These are phyloP conservation scores for Microcyclospora tardicrescens DNA, from an alignment of 2,329 filamentous ascomycete species.

Conservation along the genomic window DNA sequence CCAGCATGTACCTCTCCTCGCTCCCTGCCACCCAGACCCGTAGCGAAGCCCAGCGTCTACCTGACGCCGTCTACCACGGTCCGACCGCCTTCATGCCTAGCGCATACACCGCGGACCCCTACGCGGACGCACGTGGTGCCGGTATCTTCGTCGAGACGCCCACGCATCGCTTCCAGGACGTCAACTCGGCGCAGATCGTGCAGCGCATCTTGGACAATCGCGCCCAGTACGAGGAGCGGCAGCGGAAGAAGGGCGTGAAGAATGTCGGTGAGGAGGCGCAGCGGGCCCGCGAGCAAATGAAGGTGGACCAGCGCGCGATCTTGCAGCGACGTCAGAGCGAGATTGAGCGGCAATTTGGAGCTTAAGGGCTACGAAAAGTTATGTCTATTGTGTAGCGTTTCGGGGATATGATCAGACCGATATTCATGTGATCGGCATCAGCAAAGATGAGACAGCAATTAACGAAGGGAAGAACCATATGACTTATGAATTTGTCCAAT, in stretches of 20 bases:
- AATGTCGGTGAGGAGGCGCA: conserved; percentile 53
- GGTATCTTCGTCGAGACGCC: conserved; percentile 73
- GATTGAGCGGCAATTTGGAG: conserved; percentile 29
- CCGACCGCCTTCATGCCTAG: conserved; percentile 75
- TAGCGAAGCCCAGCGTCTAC: conserved; percentile 28
- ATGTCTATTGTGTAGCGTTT: no score
- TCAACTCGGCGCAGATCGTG: conserved; percentile 89
- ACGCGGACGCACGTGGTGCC: conserved; percentile 65
- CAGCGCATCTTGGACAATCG: conserved; percentile 77
- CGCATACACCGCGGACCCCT: conserved; percentile 37
- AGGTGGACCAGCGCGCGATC: conserved; percentile 11
- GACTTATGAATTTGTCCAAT: no score
- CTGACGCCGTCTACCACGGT: conserved; percentile 85
- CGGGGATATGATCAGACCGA: no score
- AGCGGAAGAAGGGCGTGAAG: conserved; percentile 82
- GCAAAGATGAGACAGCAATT: no score
- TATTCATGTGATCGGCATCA: no score
- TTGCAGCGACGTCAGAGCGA: conserved; percentile 20
- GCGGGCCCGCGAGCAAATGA: conserved; percentile 21
- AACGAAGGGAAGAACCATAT: no score
- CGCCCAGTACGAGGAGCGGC: conserved; percentile 79
- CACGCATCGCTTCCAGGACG: conserved; percentile 65
- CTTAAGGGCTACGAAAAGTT: conserved; percentile 5
- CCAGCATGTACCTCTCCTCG: conserved; percentile 59
- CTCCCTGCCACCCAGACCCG: conserved; percentile 50